Base-by-base conservation (phyloP, 2,329 filamentous ascomycete genomes). In the Fusarium dimerum region DNA sequence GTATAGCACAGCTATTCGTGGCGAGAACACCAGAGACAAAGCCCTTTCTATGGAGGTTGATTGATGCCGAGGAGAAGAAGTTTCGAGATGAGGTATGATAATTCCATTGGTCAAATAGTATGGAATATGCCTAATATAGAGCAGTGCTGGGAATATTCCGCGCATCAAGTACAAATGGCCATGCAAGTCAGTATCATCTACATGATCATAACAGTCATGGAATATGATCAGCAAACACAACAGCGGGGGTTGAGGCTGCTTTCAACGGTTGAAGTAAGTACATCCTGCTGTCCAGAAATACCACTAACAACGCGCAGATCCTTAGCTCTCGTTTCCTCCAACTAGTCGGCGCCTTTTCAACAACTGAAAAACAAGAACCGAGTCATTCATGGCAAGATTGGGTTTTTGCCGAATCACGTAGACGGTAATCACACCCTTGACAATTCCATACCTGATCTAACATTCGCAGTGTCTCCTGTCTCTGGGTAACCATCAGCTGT, bases 331-430 rank as follows among this genome's bases (percentile, higher is more conserved):
- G 52, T 5, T 58, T 66, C 8, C 51, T 59, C 0, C 29, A 45
- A 0, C 41, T 60, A 4, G 16, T 52, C 0, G 55, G 50, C 0
- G 50, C 9, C 2, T 66, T 54, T 13, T 54, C 58, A 1, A 47
- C 41, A 6, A 55, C 63, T 0, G 65, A 69, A 13, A 3, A 41
- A 2, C 43, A 40, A 1, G 40, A 58, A 9, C 55, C 59, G 2
- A 63, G 61, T 6, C 32, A 13, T 3, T 61, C 54, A 2, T 71
- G 67, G 68, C 54, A 68, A 44, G 60, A 64, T 8, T 71, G 67
- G 66, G 61, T 71, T 6, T 65, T 68, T 26, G 63, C 64, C 0
- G 68, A 71, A 44, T 67, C 68, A 1, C 58, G 68, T 0, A 58
- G 68, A 26, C 52, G 68, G 62, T 61, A 57, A 36, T 15, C 2